These are phyloP conservation scores for Gymnopilus junonius DNA, from an alignment of 768 basidiomycete species.

Conservation along the genomic window DNA sequence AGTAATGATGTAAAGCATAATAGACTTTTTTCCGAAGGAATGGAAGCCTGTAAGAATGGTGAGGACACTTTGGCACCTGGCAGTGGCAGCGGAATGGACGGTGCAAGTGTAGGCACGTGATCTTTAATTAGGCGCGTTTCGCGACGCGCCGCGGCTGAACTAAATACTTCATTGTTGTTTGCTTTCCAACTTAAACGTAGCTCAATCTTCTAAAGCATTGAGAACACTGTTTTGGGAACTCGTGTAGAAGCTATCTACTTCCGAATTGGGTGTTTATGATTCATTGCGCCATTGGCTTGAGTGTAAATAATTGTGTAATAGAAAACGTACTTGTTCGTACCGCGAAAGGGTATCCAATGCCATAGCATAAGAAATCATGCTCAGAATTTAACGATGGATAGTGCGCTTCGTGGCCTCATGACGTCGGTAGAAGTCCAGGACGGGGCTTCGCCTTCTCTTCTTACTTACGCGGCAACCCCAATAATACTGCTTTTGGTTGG, in stretches of 20 bases:
- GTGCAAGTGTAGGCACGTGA: not conserved
- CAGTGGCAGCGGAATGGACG: too few species aligned
- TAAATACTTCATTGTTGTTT: not conserved
- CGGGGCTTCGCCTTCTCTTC: not conserved
- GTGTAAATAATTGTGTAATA: not conserved
- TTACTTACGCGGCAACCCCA: conserved; percentile 1
- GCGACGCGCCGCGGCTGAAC: not conserved
- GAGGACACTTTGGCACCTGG: too few species aligned
- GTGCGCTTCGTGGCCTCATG: not conserved
- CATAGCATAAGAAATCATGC: not conserved
- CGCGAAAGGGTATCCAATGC: not conserved
- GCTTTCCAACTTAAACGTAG: not conserved
- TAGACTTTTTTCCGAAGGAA: not conserved
- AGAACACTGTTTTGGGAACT: too few species aligned
- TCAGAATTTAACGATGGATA: not conserved
- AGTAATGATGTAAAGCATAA: not conserved
- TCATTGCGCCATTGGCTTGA: not conserved
- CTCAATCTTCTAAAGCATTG: too few species aligned
- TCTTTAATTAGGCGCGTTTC: conserved; percentile 7
- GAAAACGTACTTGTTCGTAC: not conserved
- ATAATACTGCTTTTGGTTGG: not conserved
- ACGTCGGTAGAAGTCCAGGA: not conserved
- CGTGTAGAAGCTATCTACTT: not conserved
- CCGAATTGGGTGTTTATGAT: not conserved
- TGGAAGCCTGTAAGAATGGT: not conserved